Evolutionary conservation across 108 stramenopile species (phyloP).

Genomic region (Aurantiochytrium sp.): DNA sequence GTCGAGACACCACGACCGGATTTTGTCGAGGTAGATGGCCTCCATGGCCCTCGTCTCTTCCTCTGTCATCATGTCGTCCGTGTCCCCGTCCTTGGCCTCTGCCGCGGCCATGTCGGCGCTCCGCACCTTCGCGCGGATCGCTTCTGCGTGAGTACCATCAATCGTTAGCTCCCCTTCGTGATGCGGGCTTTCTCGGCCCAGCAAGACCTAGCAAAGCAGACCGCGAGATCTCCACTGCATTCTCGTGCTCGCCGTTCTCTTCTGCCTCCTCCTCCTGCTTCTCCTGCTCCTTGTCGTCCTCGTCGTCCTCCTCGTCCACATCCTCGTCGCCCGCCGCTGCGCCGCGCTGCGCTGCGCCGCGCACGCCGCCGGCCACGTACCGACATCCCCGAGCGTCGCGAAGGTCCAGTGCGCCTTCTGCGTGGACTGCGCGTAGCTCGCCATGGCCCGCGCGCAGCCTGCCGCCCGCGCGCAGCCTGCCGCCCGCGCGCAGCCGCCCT

Average conservation of each 20-base stretch:
- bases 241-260: too few relatives aligned
- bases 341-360: not conserved
- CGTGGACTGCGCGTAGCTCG: not conserved
- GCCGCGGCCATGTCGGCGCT: not conserved
- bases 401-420: conserved; percentile 27
- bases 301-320: too few relatives aligned
- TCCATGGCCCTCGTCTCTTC: not conserved
- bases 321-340: not conserved
- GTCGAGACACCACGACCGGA: not conserved
- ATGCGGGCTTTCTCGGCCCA: too few relatives aligned
- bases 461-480: not conserved
- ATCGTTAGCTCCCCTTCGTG: too few relatives aligned
- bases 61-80: not conserved
- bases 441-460: not conserved
- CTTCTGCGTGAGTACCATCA: not conserved
- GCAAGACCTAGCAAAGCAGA: too few relatives aligned
- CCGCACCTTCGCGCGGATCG: not conserved
- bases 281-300: too few relatives aligned
- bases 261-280: too few relatives aligned
- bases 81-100: not conserved
- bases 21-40: not conserved
- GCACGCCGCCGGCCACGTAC: not conserved
- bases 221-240: too few relatives aligned
- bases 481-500: too few relatives aligned
- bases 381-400: not conserved